Conservation (phyloP, 169 alveolate genomes). For the Plasmodium vivax region DNA sequence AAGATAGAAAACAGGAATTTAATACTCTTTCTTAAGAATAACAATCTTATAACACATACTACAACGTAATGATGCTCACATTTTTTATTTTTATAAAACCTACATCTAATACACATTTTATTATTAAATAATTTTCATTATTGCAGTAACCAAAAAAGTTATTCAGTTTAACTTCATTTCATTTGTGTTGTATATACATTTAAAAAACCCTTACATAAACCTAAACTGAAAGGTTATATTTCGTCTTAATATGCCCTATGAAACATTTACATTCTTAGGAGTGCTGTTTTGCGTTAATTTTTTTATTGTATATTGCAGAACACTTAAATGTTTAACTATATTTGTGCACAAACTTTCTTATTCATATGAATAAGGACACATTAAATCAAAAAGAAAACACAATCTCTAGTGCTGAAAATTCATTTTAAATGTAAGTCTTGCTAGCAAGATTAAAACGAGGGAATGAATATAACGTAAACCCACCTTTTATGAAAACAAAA, state of each 20-base stretch:
- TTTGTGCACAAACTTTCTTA: background rate
- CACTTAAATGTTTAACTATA: background rate
- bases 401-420: background rate
- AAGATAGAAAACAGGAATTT: background rate
- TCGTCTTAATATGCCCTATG: background rate
- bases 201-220: background rate
- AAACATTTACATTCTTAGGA: background rate
- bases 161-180: background rate
- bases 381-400: background rate
- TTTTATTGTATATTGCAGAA: background rate
- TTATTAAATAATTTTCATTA: background rate
- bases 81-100: background rate
- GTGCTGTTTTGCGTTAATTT: background rate
- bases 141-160: background rate
- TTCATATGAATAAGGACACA: background rate
- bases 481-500: background rate
- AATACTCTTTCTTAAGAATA: background rate
- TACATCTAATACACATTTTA: background rate
- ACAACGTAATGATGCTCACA: background rate
- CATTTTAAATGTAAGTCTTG: background rate
- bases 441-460: background rate
- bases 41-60: background rate
- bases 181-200: background rate
- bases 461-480: background rate
- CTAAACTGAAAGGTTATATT: background rate